Percentiles rank a stretch among this genome's conserved stretches.
These are phyloP conservation scores for Raphanus sativus DNA, from an alignment of 345 rosid genomes.

Conservation along the genomic window DNA sequence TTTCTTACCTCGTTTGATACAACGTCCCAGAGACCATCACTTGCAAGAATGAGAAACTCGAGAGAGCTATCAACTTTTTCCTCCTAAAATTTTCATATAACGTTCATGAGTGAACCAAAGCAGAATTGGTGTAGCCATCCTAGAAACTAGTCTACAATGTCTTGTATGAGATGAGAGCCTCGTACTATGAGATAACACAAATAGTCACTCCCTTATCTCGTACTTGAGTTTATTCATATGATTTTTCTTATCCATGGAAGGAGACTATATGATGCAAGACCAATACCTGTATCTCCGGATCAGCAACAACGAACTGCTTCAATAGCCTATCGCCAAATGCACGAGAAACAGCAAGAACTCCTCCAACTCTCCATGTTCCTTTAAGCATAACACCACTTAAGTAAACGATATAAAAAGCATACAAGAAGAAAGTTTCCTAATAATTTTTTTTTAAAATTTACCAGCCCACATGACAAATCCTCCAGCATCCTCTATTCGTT, in stretches of 20 bases:
- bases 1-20: constrained; percentile 81
- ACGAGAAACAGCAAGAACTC: constrained; percentile 99
- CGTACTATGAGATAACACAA: background rate
- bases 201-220: background rate
- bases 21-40: constrained; percentile 99
- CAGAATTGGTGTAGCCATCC: background rate
- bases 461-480: constrained; percentile 99
- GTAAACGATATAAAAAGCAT: background rate
- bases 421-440: background rate
- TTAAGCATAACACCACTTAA: background rate
- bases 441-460: constrained; percentile 11
- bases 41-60: constrained; percentile 97
- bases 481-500: constrained; percentile 95
- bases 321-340: constrained; percentile 96
- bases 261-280: background rate
- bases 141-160: background rate
- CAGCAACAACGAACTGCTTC: constrained; percentile 99
- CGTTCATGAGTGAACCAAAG: background rate
- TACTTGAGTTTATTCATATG: background rate
- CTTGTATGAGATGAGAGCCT: background rate
- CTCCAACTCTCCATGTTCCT: constrained; percentile 99
- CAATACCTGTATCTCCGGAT: constrained; percentile 92
- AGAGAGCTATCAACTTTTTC: constrained; percentile 86
- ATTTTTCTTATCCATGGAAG: background rate
- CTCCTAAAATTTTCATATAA: constrained; percentile 59